Percentiles rank a stretch among this genome's conserved stretches.
phyloP scores from a whole-genome alignment of 768 basidiomycete species.

The Phaeotremella skinneri region DNA sequence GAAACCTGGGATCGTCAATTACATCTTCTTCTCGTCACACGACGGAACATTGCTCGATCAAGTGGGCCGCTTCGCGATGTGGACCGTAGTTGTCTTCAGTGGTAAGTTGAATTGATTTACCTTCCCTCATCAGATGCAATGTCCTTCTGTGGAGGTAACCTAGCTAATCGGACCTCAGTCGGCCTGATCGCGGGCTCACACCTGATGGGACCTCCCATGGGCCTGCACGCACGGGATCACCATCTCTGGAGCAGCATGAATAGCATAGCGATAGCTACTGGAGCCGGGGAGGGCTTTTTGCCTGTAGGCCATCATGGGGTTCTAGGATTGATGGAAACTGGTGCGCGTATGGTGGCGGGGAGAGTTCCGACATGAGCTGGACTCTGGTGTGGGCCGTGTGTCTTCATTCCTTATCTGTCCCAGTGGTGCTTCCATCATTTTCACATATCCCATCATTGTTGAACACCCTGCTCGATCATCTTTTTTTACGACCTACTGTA shows the following conservation, averaged over 20 bases:
- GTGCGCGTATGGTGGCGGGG: conserved; percentile 36
- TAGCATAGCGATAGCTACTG: conserved; percentile 31
- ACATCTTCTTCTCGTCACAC: conserved; percentile 25
- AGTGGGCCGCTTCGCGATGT: conserved; percentile 23
- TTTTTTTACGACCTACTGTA: no score
- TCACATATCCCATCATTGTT: no score
- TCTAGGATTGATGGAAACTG: conserved; percentile 25
- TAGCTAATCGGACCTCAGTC: conserved; percentile 31
- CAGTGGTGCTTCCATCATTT: no score
- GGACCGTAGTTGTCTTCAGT: conserved; percentile 30
- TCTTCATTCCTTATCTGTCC: no score
- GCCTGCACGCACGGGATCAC: conserved; percentile 35
- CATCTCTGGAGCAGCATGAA: conserved; percentile 43
- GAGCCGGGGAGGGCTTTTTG: conserved; percentile 41
- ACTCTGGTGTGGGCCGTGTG: no score
- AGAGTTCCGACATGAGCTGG: conserved; percentile 2
- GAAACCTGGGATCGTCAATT: conserved; percentile 30
- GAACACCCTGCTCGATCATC: no score
- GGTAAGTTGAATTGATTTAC: conserved; percentile 22
- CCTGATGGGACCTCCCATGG: conserved; percentile 13
- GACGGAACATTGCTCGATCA: conserved; percentile 19
- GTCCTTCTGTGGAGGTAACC: not conserved
- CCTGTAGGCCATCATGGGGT: conserved; percentile 22
- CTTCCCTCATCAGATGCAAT: not conserved
- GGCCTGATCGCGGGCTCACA: conserved; percentile 32